These are phyloP conservation scores for Mariannaea elegans DNA, from an alignment of 2,329 filamentous ascomycete genomes.

Conservation along the genomic window DNA sequence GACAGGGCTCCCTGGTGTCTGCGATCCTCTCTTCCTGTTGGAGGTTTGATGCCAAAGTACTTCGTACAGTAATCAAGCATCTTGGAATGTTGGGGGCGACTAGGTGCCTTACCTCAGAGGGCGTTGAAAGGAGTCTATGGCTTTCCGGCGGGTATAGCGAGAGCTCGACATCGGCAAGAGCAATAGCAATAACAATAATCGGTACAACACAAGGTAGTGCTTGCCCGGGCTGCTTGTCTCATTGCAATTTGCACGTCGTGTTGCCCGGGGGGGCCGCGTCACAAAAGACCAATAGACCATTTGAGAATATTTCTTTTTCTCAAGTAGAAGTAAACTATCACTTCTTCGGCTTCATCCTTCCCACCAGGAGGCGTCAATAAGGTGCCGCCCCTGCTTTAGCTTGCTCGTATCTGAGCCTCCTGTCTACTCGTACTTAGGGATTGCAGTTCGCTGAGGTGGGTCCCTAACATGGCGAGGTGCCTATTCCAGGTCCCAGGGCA, in stretches of 20 bases:
- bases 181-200: no score
- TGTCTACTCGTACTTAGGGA: neutral
- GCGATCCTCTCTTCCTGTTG: neutral
- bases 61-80: no score
- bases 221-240: no score
- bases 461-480: no score
- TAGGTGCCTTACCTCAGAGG: slow-evolving; percentile 2
- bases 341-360: neutral
- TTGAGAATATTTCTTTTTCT: no score
- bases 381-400: neutral
- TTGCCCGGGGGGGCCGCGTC: no score
- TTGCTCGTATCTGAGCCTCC: neutral
- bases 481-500: neutral
- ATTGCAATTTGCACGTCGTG: no score
- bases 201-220: no score
- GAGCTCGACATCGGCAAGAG: neutral
- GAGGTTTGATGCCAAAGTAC: neutral
- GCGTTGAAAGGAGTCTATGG: slow-evolving; percentile 10
- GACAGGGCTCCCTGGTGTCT: slow-evolving; percentile 10
- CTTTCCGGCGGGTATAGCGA: slow-evolving; percentile 11
- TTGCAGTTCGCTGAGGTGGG: neutral
- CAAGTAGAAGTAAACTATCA: neutral
- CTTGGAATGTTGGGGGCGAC: slow-evolving; percentile 3
- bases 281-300: no score
- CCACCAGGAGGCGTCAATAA: no score